Evolutionary conservation across 306 rosid species (phyloP).

Genomic region (Pterocarpus santalinus): DNA sequence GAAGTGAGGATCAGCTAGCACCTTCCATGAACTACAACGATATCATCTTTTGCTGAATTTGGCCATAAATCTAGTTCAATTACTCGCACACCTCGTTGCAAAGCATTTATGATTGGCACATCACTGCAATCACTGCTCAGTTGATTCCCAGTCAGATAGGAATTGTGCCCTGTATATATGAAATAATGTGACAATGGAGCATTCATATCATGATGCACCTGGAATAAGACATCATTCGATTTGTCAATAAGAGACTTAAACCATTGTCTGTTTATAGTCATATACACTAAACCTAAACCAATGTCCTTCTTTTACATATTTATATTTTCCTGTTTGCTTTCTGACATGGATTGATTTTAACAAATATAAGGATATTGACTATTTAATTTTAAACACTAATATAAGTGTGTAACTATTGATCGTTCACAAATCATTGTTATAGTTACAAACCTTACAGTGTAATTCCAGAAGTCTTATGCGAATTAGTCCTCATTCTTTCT

Average conservation of each 20-base stretch:
- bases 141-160: slow-evolving; percentile 91
- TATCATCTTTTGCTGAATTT: slow-evolving; percentile 67
- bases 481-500: too few species aligned
- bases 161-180: slow-evolving; percentile 89
- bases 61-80: slow-evolving; percentile 92
- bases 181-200: slow-evolving; percentile 88
- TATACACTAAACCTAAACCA: not conserved
- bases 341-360: not conserved
- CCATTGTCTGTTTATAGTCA: not conserved
- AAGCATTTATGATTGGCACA: slow-evolving; percentile 73
- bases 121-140: slow-evolving; percentile 87
- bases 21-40: slow-evolving; percentile 84
- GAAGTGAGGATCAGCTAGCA: slow-evolving; percentile 42
- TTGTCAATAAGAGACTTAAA: slow-evolving; percentile 26
- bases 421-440: slow-evolving; percentile 2
- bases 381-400: not conserved
- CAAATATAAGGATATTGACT: not conserved
- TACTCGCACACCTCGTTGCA: slow-evolving; percentile 71
- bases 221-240: slow-evolving; percentile 41
- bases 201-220: slow-evolving; percentile 88
- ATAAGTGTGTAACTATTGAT: not conserved
- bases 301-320: not conserved
- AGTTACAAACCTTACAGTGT: not conserved
- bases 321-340: not conserved
- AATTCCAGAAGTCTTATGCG: not conserved